Evolutionary conservation across 768 basidiomycete genomes (phyloP), one percentile per base, ranked within the genome.

Genomic region (Rhodotorula graminis): DNA sequence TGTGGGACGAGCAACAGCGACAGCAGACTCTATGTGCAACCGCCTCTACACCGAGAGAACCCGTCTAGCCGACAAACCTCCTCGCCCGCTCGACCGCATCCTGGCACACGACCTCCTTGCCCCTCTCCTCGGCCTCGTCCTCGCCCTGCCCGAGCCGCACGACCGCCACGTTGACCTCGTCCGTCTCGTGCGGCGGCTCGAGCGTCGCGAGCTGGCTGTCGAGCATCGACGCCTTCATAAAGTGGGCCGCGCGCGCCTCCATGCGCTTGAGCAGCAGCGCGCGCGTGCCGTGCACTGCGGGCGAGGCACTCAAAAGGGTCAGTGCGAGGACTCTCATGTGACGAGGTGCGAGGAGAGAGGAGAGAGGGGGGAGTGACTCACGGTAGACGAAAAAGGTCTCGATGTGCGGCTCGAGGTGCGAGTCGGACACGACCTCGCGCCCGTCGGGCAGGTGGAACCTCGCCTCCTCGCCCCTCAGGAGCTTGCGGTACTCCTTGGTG

Each of bases 161-260:
- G 0, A 64, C 61, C 16, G 67, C 67, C 40, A 79, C 75, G 53
- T 69, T 58, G 12, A 58, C 62, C 56, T 75, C 68, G 56, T 70
- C 70, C 52, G 67, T 61, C 57, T 73, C 68, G 55, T 83, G 82
- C 0, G 92, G 92, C 66, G 82, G 83, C 82, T 93, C 89, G 75
- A 93, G 78, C 57, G 89, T 87, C 16, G 79, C 80, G 76, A 92
- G 76, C 82, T 94, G 92, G 73, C 89, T 88, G 63, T 88, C 88
- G 76, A 94, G 82, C 92, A 93, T 92, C 8, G 77, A 79, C 31
- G 86, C 86, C 81, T 91, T 92, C 88, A 93, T 90, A 75, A 89
- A 94, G 80, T 94, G 92, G 0, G 88, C 88, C 55, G 84, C 76
- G 49, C 92, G 83, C 52, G 83, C 82, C 81, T 56, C 2, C 86